phyloP scores from a whole-genome alignment of 2,329 filamentous ascomycete species.

The Niveomyces coronatus region DNA sequence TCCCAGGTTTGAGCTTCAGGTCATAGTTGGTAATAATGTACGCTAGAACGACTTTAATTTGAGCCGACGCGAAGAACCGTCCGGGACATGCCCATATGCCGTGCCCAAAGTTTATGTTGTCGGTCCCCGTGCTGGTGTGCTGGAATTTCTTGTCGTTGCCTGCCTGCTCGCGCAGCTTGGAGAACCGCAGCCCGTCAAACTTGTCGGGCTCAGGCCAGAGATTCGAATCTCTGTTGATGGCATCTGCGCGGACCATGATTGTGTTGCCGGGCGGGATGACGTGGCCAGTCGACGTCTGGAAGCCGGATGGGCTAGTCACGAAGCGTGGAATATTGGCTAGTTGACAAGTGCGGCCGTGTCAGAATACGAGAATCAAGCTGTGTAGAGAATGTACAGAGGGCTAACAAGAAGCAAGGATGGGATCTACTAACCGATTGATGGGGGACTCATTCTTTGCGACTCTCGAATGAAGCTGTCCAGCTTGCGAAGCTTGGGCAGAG shows the following conservation, averaged over 20 bases:
- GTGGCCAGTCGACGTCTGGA: slow-evolving; percentile 26
- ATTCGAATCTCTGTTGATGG: slow-evolving; percentile 29
- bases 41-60: slow-evolving; percentile 38
- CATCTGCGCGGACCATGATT: slow-evolving; percentile 27
- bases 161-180: slow-evolving; percentile 24
- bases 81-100: slow-evolving; percentile 42
- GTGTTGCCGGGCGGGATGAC: slow-evolving; percentile 29
- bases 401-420: background rate
- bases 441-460: slow-evolving; percentile 21
- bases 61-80: slow-evolving; percentile 39
- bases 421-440: slow-evolving; percentile 24
- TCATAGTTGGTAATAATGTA: slow-evolving; percentile 14
- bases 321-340: slow-evolving; percentile 29
- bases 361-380: slow-evolving; percentile 4
- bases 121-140: slow-evolving; percentile 19
- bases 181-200: slow-evolving; percentile 37
- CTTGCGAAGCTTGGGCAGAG: slow-evolving; percentile 23
- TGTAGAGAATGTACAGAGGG: slow-evolving; percentile 16
- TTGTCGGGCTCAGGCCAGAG: slow-evolving; percentile 26
- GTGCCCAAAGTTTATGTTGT: slow-evolving; percentile 36
- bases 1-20: background rate
- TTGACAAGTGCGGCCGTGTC: background rate
- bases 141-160: slow-evolving; percentile 12
- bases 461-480: slow-evolving; percentile 38
- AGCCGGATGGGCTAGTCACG: slow-evolving; percentile 18